Conservation (phyloP, 1,284 basidiomycete species). For the Psilocybe mexicana region DNA sequence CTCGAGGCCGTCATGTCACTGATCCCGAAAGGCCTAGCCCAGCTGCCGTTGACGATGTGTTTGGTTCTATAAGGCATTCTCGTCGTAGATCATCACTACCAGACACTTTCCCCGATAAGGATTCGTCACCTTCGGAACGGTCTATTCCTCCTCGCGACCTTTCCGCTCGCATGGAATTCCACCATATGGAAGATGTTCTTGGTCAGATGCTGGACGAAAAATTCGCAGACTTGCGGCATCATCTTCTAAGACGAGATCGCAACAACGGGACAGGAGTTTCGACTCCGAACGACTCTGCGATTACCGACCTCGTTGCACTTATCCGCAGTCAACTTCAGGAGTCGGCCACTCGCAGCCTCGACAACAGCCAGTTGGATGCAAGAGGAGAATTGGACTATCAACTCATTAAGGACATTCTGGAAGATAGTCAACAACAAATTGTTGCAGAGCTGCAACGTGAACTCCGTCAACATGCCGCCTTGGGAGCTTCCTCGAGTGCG, state of each 20-base stretch:
- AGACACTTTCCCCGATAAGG: slow-evolving; percentile 44
- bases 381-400: slow-evolving; percentile 77
- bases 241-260: slow-evolving; percentile 33
- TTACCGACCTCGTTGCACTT: slow-evolving; percentile 64
- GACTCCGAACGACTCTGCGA: slow-evolving; percentile 54
- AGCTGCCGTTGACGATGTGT: slow-evolving; percentile 47
- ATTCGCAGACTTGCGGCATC: slow-evolving; percentile 51
- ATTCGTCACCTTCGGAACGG: slow-evolving; percentile 24
- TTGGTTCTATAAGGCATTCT: slow-evolving; percentile 42
- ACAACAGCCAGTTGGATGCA: slow-evolving; percentile 70
- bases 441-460: slow-evolving; percentile 59
- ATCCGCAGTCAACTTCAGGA: slow-evolving; percentile 69
- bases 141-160: slow-evolving; percentile 51
- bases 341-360: slow-evolving; percentile 54
- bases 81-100: slow-evolving; percentile 65
- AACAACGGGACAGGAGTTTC: slow-evolving; percentile 33
- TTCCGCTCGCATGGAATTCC: slow-evolving; percentile 55
- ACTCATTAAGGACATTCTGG: slow-evolving; percentile 67
- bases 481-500: background rate
- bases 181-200: slow-evolving; percentile 58
- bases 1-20: slow-evolving; percentile 51
- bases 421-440: slow-evolving; percentile 65
- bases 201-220: slow-evolving; percentile 67
- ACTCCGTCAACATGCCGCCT: slow-evolving; percentile 41
- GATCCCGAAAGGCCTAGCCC: slow-evolving; percentile 45